Conservation (phyloP, 2,329 filamentous ascomycete genomes). For the Chrysoporthe puriensis region DNA sequence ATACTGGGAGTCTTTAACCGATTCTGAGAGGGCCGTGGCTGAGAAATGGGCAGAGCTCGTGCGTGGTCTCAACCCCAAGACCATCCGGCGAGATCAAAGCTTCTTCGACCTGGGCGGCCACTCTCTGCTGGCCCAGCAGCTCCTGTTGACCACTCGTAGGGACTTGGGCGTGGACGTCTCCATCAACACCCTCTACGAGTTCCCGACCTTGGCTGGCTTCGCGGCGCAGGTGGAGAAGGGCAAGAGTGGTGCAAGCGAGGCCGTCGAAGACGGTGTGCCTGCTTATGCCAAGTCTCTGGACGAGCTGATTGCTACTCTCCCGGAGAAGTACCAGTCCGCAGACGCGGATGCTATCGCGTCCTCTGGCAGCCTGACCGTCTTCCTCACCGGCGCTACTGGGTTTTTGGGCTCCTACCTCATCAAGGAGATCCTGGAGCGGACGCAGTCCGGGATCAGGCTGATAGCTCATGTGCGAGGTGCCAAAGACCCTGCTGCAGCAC, state of each 20-base stretch:
- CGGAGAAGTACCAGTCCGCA: constrained; percentile 37
- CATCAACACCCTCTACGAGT: constrained; percentile 72
- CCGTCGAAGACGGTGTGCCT: constrained; percentile 43
- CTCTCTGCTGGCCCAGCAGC: constrained; percentile 78
- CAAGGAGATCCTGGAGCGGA: constrained; percentile 70
- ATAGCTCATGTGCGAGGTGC: constrained; percentile 75
- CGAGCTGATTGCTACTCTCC: constrained; percentile 46
- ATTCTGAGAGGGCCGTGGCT: constrained; percentile 69
- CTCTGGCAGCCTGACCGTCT: constrained; percentile 57
- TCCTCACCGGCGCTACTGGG: constrained; percentile 88
- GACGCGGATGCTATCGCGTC: constrained; percentile 36
- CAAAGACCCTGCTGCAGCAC: constrained; percentile 61
- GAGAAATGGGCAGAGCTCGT: constrained; percentile 76
- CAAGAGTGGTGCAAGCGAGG: constrained; percentile 25
- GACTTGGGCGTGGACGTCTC: constrained; percentile 55
- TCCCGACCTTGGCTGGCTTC: constrained; percentile 55
- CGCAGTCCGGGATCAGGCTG: constrained; percentile 58
- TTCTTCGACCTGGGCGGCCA: constrained; percentile 86
- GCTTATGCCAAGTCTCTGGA: constrained; percentile 55
- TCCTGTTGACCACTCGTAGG: constrained; percentile 69
- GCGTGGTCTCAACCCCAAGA: constrained; percentile 66
- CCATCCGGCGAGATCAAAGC: constrained; percentile 57
- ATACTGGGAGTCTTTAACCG: constrained; percentile 46
- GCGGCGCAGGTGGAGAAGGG: constrained; percentile 53
- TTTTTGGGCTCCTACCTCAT: constrained; percentile 85